These are phyloP conservation scores for Epichloe sibirici DNA, from an alignment of 2,329 filamentous ascomycete species.

Conservation along the genomic window DNA sequence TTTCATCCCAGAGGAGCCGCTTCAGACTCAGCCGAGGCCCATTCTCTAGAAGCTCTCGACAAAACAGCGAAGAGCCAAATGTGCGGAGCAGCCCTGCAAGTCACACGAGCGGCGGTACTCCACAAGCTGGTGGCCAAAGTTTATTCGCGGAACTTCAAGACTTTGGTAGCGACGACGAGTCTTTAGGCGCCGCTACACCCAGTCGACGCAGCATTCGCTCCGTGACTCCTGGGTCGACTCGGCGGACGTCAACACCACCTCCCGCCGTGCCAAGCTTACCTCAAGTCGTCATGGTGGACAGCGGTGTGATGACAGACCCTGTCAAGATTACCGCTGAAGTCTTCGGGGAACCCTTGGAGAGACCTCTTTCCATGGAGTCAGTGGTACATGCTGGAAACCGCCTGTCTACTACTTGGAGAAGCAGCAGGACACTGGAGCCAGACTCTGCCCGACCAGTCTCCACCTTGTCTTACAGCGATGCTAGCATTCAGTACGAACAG, in stretches of 20 bases:
- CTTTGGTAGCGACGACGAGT: constrained; percentile 63
- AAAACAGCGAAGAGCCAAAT: constrained; percentile 45
- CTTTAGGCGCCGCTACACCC: constrained; percentile 47
- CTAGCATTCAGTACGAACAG: constrained; percentile 36
- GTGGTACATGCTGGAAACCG: constrained; percentile 20
- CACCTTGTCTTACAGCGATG: constrained; percentile 38
- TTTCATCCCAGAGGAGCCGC: constrained; percentile 56
- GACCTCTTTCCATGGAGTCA: constrained; percentile 31
- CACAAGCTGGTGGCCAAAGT: constrained; percentile 53
- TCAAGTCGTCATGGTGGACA: constrained; percentile 45
- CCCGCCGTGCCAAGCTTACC: constrained; percentile 38
- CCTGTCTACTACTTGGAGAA: constrained; percentile 15
- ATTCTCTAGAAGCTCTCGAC: constrained; percentile 45
- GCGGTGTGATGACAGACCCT: constrained; percentile 48
- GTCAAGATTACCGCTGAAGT: constrained; percentile 25
- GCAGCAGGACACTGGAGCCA: constrained; percentile 13
- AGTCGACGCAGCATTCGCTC: constrained; percentile 36
- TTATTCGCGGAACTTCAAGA: constrained; percentile 85
- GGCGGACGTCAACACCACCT: constrained; percentile 31
- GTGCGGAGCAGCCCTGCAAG: constrained; percentile 49
- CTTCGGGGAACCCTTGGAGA: constrained; percentile 7
- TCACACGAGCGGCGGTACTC: constrained; percentile 39
- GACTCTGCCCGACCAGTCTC: constrained; percentile 31
- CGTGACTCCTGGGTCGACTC: constrained; percentile 35
- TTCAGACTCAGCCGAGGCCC: constrained; percentile 56